These are phyloP conservation scores for Neonectria faginata DNA, from an alignment of 2,329 filamentous ascomycete genomes.

Conservation along the genomic window DNA sequence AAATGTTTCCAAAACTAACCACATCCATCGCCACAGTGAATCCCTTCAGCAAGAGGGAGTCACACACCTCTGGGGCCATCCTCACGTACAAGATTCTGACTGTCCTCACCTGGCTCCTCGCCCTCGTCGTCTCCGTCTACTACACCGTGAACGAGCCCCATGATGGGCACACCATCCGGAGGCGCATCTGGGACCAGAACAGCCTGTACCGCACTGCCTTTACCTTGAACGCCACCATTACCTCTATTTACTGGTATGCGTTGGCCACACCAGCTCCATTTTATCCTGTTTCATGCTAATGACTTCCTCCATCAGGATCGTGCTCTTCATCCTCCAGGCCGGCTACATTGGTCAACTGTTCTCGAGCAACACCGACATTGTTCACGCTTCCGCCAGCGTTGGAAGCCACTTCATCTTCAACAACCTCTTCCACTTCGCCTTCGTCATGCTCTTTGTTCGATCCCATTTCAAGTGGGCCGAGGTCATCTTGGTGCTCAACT, in stretches of 20 bases:
- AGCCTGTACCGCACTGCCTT: slow-evolving; percentile 76
- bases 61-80: slow-evolving; percentile 71
- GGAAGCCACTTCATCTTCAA: slow-evolving; percentile 87
- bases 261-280: not conserved
- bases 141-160: slow-evolving; percentile 75
- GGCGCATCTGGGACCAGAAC: slow-evolving; percentile 82
- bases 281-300: slow-evolving; percentile 19
- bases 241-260: slow-evolving; percentile 79
- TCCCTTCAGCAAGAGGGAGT: slow-evolving; percentile 79
- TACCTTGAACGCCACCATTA: slow-evolving; percentile 74
- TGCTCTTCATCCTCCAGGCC: slow-evolving; percentile 80
- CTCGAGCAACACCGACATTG: slow-evolving; percentile 70
- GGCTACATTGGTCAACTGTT: slow-evolving; percentile 84
- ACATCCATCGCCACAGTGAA: slow-evolving; percentile 65
- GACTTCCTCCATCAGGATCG: slow-evolving; percentile 62
- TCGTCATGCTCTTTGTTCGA: slow-evolving; percentile 85
- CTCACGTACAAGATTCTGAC: slow-evolving; percentile 82
- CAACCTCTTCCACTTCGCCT: slow-evolving; percentile 85
- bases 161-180: slow-evolving; percentile 69
- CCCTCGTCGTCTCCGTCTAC: slow-evolving; percentile 78
- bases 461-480: slow-evolving; percentile 81
- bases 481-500: slow-evolving; percentile 81
- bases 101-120: slow-evolving; percentile 78
- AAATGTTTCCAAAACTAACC: slow-evolving; percentile 26
- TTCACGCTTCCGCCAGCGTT: slow-evolving; percentile 79